phyloP scores from a whole-genome alignment of 2,329 filamentous ascomycete genomes.

The Apiospora kogelbergensis region DNA sequence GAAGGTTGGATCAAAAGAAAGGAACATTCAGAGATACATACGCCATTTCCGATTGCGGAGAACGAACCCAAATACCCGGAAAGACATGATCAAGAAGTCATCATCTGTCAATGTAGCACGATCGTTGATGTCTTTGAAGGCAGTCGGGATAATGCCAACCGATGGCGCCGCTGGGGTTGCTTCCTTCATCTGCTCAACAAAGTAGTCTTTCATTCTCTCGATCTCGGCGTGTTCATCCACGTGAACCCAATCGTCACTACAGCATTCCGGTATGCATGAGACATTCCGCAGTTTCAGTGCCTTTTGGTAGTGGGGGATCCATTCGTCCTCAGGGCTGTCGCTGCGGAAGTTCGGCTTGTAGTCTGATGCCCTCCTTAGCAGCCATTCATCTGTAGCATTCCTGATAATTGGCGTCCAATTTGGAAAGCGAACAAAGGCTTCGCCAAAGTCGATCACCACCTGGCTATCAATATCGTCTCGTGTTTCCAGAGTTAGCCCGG shows the following conservation, averaged over 20 bases:
- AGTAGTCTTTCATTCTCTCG: neutral
- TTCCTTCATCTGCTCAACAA: neutral
- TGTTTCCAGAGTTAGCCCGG: neutral
- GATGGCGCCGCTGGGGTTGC: neutral
- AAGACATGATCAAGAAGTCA: neutral
- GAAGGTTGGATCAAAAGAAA: neutral
- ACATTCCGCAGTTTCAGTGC: no score
- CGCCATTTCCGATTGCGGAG: constrained; percentile 1
- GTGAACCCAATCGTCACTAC: neutral
- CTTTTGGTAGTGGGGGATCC: no score
- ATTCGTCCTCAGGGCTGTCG: no score
- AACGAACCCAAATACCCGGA: neutral
- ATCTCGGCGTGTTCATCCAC: neutral
- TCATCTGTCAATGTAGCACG: neutral
- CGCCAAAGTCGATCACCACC: neutral
- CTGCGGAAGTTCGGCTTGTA: no score
- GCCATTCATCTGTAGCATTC: neutral
- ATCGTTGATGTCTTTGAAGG: neutral
- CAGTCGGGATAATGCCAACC: accelerated
- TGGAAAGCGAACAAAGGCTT: neutral
- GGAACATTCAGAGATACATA: neutral
- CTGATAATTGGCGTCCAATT: neutral
- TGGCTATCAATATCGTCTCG: neutral
- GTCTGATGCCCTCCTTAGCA: no score
- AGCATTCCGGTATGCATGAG: neutral